Percentiles rank a stretch among this genome's conserved stretches.
phyloP scores from a whole-genome alignment of 345 rosid genomes.

The Eucalyptus urophylla region DNA sequence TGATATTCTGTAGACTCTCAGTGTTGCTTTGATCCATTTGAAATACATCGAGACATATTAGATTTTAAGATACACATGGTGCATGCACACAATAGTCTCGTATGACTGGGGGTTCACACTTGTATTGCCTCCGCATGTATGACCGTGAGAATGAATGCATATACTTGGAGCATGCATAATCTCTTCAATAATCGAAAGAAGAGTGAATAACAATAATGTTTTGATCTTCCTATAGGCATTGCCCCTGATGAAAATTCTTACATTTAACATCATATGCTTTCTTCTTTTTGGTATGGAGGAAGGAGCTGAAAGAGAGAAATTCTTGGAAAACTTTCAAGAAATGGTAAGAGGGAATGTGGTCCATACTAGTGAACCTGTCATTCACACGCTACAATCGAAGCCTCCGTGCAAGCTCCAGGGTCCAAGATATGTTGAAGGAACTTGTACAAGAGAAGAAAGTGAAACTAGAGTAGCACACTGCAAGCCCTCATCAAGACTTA shows the following conservation, averaged over 20 bases:
- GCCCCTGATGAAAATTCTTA: slow-evolving; percentile 37
- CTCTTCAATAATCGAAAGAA: too few species aligned
- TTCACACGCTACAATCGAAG: too few species aligned
- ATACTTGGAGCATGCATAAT: too few species aligned
- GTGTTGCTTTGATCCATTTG: neutral
- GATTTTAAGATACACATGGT: neutral
- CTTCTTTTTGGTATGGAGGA: slow-evolving; percentile 25
- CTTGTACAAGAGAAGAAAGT: slow-evolving; percentile 20
- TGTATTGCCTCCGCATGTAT: neutral
- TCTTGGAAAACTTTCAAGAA: too few species aligned
- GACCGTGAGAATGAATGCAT: neutral
- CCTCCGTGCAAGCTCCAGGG: too few species aligned
- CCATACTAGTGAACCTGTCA: too few species aligned
- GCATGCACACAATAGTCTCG: neutral
- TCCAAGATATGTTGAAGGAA: neutral
- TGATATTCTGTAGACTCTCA: neutral
- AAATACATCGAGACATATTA: neutral
- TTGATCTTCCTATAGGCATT: slow-evolving; percentile 11
- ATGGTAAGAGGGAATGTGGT: too few species aligned
- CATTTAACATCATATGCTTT: slow-evolving; percentile 35
- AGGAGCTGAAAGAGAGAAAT: neutral
- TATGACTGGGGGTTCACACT: neutral
- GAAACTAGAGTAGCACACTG: slow-evolving; percentile 10
- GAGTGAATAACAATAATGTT: too few species aligned
- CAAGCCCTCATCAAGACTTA: slow-evolving; percentile 21